Conservation (phyloP, 1,284 basidiomycete species). For the Meripilus lineatus region DNA sequence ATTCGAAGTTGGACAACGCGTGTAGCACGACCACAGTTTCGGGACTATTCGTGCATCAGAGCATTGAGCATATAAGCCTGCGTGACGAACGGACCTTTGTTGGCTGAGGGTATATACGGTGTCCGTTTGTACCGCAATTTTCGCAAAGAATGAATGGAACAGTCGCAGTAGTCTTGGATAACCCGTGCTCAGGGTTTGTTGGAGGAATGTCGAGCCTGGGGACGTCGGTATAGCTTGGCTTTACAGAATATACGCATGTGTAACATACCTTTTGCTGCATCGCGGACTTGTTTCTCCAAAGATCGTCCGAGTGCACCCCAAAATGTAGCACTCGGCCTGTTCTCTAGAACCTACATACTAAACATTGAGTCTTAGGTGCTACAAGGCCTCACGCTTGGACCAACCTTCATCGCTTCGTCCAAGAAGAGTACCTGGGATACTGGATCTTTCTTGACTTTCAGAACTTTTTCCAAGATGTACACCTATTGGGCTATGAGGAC, state of each 20-base stretch:
- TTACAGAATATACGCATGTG: no score
- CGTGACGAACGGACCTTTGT: slow-evolving; percentile 63
- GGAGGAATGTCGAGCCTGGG: slow-evolving; percentile 76
- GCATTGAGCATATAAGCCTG: slow-evolving; percentile 1
- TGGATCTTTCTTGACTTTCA: slow-evolving; percentile 83
- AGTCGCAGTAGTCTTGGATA: slow-evolving; percentile 85
- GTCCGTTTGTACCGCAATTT: slow-evolving; percentile 92
- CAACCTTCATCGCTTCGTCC: slow-evolving; percentile 87
- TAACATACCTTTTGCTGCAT: slow-evolving; percentile 65
- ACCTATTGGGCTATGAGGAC: no score
- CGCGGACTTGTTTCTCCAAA: slow-evolving; percentile 76
- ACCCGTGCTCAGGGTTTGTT: slow-evolving; percentile 79
- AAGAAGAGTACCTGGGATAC: slow-evolving; percentile 77
- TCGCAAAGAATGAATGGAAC: slow-evolving; percentile 94
- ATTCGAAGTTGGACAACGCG: slow-evolving; percentile 78
- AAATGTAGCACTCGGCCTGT: slow-evolving; percentile 85
- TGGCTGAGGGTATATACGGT: slow-evolving; percentile 79
- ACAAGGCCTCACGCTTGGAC: background rate
- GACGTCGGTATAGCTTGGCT: background rate
- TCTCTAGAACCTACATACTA: slow-evolving; percentile 62
- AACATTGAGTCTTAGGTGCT: background rate
- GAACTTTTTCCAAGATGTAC: slow-evolving; percentile 91
- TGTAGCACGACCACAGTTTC: slow-evolving; percentile 88
- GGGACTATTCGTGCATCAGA: slow-evolving; percentile 45
- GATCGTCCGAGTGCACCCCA: slow-evolving; percentile 83